Conservation (phyloP, 106 monocot genomes). For the Acorus calamus region DNA sequence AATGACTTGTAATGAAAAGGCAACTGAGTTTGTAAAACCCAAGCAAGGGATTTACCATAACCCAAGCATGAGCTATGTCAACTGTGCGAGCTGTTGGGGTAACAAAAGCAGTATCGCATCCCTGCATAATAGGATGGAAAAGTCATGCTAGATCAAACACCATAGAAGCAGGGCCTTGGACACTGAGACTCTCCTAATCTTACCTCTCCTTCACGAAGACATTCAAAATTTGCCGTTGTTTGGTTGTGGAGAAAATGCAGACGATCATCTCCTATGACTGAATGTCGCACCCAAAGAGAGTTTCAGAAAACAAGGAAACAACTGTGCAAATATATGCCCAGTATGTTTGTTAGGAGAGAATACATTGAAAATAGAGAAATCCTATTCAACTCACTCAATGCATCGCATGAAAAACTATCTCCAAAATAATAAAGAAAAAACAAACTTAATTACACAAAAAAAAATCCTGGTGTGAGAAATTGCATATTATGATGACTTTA, state of each 20-base stretch:
- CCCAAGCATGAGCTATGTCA: constrained; percentile 31
- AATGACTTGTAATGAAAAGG: too few species aligned
- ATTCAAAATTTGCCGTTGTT: constrained; percentile 25
- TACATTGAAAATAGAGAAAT: too few species aligned
- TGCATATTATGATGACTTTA: too few species aligned
- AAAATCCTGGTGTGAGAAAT: too few species aligned
- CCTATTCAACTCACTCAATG: too few species aligned
- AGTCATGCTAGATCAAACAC: neutral
- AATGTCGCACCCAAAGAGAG: neutral
- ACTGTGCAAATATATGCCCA: constrained; percentile 21
- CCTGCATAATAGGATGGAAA: constrained; percentile 14
- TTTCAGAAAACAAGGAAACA: constrained; percentile 3
- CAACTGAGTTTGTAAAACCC: too few species aligned
- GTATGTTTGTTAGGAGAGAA: neutral
- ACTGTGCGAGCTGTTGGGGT: constrained; percentile 34
- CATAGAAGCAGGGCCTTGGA: neutral
- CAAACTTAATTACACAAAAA: too few species aligned
- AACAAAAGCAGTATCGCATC: constrained; percentile 33
- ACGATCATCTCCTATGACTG: constrained; percentile 28
- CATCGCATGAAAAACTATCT: too few species aligned
- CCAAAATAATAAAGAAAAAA: too few species aligned
- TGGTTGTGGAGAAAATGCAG: constrained; percentile 30
- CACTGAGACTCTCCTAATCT: neutral
- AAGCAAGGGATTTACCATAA: constrained; percentile 17
- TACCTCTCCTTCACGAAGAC: constrained; percentile 27